Base-by-base conservation (phyloP, 192 early-diverging fungal species). In the Podila verticillata region DNA sequence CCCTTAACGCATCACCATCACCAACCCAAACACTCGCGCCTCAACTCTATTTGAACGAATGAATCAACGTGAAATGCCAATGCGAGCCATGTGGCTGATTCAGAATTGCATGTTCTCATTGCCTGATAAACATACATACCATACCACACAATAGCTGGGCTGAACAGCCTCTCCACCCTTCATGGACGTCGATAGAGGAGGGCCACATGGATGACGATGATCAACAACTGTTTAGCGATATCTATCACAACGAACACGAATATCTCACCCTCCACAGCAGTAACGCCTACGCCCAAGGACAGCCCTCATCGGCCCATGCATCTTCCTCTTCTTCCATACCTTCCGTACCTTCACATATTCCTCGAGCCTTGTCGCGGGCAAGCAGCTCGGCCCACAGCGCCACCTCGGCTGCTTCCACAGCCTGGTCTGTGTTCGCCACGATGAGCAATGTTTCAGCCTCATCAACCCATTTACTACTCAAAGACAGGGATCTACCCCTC, bases 381-480 rank as follows among this genome's bases (percentile, higher is more conserved):
- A 66, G 48, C 51, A 57, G 13, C 61, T 34, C 20, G 20, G 20
- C 20, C 61, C 34, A 54, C 49, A 17, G 28, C 31, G 60, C 48
- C 26, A 54, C 22, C 22, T 54, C 51, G 24, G 51, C 51, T 54
- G 51, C 22, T 8, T 54, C 51, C 51, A 54, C 51, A 54, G 51
- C 51, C 51, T 80, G 77, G 77, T 80, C 77, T 8, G 64, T 80
- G 59, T 80, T 80, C 64, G 77, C 70, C 29, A 80, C 70, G 20
- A 80, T 80, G 77, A 80, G 77, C 61, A 80, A 72, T 29, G 70
- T 80, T 24, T 72, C 77, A 7, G 72, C 77, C 5, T 32, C 72
- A 1, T 80, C 77, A n/a, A 35, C 51, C 2, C 51, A 48, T 12
- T 9, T 80, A 19, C 9, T 58, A 19, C 60, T 65, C 34, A 79